Evolutionary conservation across 192 early-diverging fungal genomes (phyloP).

Genomic region (Linnemannia hyalina): DNA sequence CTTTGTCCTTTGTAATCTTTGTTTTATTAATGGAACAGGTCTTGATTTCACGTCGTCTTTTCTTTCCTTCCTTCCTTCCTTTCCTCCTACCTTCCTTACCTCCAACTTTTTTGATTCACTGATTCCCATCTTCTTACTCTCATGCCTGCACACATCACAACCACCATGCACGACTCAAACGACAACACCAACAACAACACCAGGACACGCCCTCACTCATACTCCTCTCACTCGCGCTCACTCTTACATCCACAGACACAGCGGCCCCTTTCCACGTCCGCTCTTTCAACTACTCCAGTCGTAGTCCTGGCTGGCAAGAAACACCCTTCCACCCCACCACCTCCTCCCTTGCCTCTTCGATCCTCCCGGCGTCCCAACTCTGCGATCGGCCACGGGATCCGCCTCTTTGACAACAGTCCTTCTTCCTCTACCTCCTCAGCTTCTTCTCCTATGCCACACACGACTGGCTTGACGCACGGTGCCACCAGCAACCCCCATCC

Average conservation of each 20-base stretch:
- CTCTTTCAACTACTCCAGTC: not conserved
- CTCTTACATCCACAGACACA: not conserved
- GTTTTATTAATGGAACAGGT: not conserved
- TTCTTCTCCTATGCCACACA: not conserved
- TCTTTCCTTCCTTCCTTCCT: too few species aligned
- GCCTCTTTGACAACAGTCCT: slow-evolving; percentile 5
- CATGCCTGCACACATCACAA: not conserved
- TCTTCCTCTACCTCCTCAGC: not conserved
- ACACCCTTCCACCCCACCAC: slow-evolving; percentile 39
- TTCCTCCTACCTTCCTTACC: too few species aligned
- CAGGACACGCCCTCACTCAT: not conserved
- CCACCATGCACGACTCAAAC: not conserved
- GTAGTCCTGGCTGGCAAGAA: slow-evolving; percentile 30
- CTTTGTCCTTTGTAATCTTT: too few species aligned
- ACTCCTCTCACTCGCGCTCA: not conserved
- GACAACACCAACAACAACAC: not conserved
- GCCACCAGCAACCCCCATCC: not conserved
- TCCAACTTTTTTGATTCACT: too few species aligned
- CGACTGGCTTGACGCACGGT: not conserved
- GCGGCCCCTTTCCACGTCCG: not conserved
- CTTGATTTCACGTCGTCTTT: not conserved
- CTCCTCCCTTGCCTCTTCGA: slow-evolving; percentile 16
- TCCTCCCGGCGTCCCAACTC: slow-evolving; percentile 12
- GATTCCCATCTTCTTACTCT: not conserved
- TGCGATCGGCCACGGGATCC: slow-evolving; percentile 6